Evolutionary conservation across 2,329 filamentous ascomycete genomes (phyloP).

Genomic region (Diaporthe aspalathi): DNA sequence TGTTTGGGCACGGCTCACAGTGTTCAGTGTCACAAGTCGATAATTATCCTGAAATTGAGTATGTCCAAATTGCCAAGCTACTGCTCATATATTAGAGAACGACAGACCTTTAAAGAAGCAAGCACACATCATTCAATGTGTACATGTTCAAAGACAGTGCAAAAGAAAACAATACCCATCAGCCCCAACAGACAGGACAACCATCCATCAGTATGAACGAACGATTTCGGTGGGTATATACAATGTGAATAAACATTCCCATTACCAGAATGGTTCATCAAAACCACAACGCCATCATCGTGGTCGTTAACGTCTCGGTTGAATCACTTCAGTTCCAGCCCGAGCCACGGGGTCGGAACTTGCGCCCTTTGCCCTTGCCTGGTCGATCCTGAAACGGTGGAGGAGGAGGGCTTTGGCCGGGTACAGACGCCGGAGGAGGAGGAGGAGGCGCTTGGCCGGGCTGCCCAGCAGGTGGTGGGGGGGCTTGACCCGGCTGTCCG

Average conservation of each 20-base stretch:
- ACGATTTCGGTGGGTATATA: too few species aligned
- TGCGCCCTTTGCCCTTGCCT: not conserved
- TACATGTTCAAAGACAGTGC: not conserved
- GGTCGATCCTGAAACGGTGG: not conserved
- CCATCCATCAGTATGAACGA: not conserved
- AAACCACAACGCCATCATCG: not conserved
- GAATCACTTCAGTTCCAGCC: not conserved
- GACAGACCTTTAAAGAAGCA: not conserved
- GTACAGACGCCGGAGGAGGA: not conserved
- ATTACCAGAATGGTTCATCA: slow-evolving; percentile 7
- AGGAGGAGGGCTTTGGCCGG: not conserved
- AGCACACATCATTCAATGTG: not conserved
- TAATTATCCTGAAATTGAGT: too few species aligned
- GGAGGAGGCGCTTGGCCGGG: not conserved
- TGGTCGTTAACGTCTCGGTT: not conserved
- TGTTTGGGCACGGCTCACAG: too few species aligned
- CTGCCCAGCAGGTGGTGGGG: not conserved
- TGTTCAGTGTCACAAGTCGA: too few species aligned
- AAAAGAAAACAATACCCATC: not conserved
- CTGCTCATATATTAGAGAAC: not conserved
- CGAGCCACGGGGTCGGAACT: not conserved
- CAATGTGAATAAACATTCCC: not conserved
- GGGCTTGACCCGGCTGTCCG: not conserved
- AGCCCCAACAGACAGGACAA: not conserved
- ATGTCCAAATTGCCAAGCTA: not conserved